Percentiles rank a stretch among this genome's conserved stretches.
phyloP scores from a whole-genome alignment of 2,329 filamentous ascomycete genomes.

The Exophiala sp. region DNA sequence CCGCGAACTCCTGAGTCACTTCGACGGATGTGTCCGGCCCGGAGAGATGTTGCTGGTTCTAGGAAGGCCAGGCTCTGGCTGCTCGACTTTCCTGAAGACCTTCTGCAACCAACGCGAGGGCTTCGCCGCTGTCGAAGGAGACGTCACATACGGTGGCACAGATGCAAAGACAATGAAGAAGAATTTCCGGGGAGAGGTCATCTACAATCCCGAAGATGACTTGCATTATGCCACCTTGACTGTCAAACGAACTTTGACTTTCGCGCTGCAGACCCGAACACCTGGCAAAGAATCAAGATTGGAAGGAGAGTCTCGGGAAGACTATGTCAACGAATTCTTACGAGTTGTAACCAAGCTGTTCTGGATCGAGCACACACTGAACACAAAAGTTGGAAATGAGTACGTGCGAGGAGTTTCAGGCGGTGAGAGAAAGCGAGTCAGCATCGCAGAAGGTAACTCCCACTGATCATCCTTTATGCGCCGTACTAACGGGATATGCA shows the following conservation, averaged over 20 bases:
- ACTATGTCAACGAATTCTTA: constrained; percentile 55
- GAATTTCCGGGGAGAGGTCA: constrained; percentile 43
- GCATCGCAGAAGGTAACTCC: constrained; percentile 1
- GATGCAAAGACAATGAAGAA: constrained; percentile 47
- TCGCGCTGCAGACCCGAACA: constrained; percentile 64
- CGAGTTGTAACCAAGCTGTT: constrained; percentile 43
- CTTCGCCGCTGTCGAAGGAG: constrained; percentile 53
- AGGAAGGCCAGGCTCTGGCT: constrained; percentile 63
- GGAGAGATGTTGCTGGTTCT: constrained; percentile 68
- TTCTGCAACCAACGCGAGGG: constrained; percentile 59
- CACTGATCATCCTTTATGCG: constrained; percentile 43
- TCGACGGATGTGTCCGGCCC: constrained; percentile 63
- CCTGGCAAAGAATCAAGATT: constrained; percentile 57
- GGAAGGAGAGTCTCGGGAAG: constrained; percentile 54
- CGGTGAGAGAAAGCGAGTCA: constrained; percentile 49
- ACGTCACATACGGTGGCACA: constrained; percentile 52
- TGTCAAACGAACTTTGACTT: constrained; percentile 66
- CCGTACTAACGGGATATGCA: constrained; percentile 50
- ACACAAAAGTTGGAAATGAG: constrained; percentile 44
- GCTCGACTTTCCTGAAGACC: constrained; percentile 65
- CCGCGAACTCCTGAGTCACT: constrained; percentile 59
- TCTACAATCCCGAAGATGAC: constrained; percentile 74
- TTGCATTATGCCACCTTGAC: constrained; percentile 73
- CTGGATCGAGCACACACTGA: constrained; percentile 46
- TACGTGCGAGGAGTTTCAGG: constrained; percentile 52